Percentiles rank a stretch among this genome's conserved stretches.
Evolutionary conservation across 108 stramenopile species (phyloP).

Genomic region (Skeletonema tropicum): DNA sequence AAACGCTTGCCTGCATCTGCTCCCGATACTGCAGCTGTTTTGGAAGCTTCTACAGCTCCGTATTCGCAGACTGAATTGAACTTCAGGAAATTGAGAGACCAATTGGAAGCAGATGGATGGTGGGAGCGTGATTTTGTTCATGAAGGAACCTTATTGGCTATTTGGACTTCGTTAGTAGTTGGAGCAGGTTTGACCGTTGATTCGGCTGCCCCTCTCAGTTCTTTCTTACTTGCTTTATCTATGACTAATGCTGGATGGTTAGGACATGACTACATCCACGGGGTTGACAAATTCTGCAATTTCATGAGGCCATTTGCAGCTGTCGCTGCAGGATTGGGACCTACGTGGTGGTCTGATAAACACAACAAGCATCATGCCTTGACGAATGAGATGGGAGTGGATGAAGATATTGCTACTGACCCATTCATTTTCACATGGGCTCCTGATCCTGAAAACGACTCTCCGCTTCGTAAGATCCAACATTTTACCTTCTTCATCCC

Average conservation of each 20-base stretch:
- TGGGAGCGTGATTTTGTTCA: slow-evolving; percentile 86
- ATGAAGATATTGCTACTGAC: slow-evolving; percentile 93
- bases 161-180: slow-evolving; percentile 68
- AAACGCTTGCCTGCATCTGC: slow-evolving; percentile 71
- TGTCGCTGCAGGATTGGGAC: slow-evolving; percentile 74
- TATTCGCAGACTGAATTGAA: slow-evolving; percentile 71
- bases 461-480: slow-evolving; percentile 90
- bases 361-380: slow-evolving; percentile 92
- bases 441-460: slow-evolving; percentile 82
- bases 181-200: slow-evolving; percentile 61
- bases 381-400: slow-evolving; percentile 92
- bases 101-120: slow-evolving; percentile 88
- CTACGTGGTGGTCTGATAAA: slow-evolving; percentile 89
- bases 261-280: slow-evolving; percentile 94
- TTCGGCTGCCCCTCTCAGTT: slow-evolving; percentile 53
- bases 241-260: slow-evolving; percentile 93
- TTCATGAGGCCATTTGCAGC: slow-evolving; percentile 73
- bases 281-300: slow-evolving; percentile 72
- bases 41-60: slow-evolving; percentile 56
- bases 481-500: slow-evolving; percentile 85
- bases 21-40: slow-evolving; percentile 24
- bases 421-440: slow-evolving; percentile 90
- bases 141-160: slow-evolving; percentile 72
- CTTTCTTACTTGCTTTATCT: slow-evolving; percentile 62
- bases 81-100: slow-evolving; percentile 77